These are phyloP conservation scores for Eucalyptus regnans DNA, from an alignment of 345 rosid species.

Conservation along the genomic window DNA sequence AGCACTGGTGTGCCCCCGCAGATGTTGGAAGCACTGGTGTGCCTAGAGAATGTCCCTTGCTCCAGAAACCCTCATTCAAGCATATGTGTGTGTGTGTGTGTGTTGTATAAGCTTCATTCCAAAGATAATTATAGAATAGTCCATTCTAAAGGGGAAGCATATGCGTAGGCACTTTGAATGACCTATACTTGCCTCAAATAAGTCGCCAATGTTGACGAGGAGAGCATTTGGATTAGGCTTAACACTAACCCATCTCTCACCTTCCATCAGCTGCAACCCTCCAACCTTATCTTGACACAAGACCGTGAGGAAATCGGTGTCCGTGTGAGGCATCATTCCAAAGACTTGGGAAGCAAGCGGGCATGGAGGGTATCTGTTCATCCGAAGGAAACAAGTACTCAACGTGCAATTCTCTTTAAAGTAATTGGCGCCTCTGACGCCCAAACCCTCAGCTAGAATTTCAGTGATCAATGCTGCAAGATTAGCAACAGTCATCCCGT, in stretches of 20 bases:
- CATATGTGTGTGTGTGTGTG: background rate
- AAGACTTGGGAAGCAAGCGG: constrained; percentile 27
- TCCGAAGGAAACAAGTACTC: constrained; percentile 32
- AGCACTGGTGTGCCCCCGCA: background rate
- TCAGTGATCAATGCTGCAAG: background rate
- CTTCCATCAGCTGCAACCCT: constrained; percentile 49
- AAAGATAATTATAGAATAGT: background rate
- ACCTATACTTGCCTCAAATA: constrained; percentile 44
- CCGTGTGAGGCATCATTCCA: constrained; percentile 81
- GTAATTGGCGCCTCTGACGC: constrained; percentile 5
- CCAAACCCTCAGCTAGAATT: constrained; percentile 12
- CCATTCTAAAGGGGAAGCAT: background rate
- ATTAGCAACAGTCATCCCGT: background rate
- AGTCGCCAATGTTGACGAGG: constrained; percentile 59
- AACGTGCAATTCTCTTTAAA: constrained; percentile 29
- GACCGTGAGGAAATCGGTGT: constrained; percentile 50
- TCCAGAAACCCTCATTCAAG: background rate
- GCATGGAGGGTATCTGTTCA: constrained; percentile 76
- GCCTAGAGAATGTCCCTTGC: background rate
- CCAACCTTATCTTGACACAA: constrained; percentile 51
- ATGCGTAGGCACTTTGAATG: background rate
- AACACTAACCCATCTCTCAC: constrained; percentile 47
- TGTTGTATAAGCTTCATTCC: background rate
- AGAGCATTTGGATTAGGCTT: constrained; percentile 50
- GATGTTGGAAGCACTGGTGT: background rate